Evolutionary conservation across 1,284 basidiomycete species (phyloP).

Genomic region (Ceratobasidium sp.): DNA sequence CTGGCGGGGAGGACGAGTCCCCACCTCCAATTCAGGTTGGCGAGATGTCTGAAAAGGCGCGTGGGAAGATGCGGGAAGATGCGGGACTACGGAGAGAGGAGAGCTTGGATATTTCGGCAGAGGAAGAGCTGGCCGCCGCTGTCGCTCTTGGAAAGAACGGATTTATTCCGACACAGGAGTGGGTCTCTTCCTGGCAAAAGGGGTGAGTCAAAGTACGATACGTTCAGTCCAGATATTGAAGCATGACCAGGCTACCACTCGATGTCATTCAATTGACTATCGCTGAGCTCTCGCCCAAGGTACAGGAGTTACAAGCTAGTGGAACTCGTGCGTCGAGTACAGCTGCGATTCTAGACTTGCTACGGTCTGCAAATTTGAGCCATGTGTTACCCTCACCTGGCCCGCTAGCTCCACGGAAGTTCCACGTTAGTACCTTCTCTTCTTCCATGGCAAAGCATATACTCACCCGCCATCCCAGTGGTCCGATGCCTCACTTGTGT

Average conservation of each 20-base stretch:
- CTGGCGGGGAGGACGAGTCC: conserved; percentile 33
- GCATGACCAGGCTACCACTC: conserved; percentile 69
- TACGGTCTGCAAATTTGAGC: conserved; percentile 66
- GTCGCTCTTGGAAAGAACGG: conserved; percentile 81
- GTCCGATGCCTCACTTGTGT: conserved; percentile 86
- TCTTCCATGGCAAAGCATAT: background rate
- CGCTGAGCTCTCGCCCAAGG: conserved; percentile 83
- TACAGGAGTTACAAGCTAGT: conserved; percentile 79
- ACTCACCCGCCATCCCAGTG: conserved; percentile 58
- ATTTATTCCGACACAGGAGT: conserved; percentile 92
- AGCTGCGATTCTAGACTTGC: conserved; percentile 70
- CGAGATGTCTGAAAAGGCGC: conserved; percentile 76
- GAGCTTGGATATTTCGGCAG: conserved; percentile 59
- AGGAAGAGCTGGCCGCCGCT: conserved; percentile 67
- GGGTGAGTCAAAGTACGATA: conserved; percentile 59
- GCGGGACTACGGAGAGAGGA: conserved; percentile 54
- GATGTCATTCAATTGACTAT: conserved; percentile 84
- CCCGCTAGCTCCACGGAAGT: conserved; percentile 69
- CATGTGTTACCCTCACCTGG: conserved; percentile 75
- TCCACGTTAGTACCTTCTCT: conserved; percentile 65
- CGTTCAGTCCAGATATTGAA: background rate
- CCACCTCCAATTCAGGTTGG: conserved; percentile 43
- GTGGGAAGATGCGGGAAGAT: conserved; percentile 79
- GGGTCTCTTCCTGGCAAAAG: conserved; percentile 90
- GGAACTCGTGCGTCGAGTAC: conserved; percentile 67